Evolutionary conservation across 2,329 filamentous ascomycete species (phyloP).

Genomic region (Chaetomiaceae sp.): DNA sequence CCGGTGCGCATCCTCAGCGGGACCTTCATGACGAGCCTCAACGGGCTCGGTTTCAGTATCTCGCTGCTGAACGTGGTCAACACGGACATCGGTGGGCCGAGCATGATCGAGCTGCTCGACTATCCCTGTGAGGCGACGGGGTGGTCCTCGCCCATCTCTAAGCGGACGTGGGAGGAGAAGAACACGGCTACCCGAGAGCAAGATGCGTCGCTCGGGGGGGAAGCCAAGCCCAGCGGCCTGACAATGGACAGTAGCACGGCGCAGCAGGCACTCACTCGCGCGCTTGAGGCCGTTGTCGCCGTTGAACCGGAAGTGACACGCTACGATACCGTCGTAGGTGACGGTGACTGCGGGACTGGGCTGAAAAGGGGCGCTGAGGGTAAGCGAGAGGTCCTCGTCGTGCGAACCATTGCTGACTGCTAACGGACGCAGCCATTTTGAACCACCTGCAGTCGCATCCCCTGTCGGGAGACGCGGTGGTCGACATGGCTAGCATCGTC

Average conservation of each 20-base stretch:
- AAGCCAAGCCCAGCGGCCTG: constrained; percentile 40
- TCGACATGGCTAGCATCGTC: constrained; percentile 48
- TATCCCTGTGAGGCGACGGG: constrained; percentile 62
- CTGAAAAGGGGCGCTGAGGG: constrained; percentile 81
- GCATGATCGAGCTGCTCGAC: constrained; percentile 65
- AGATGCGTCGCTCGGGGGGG: constrained; percentile 27
- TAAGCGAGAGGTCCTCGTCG: constrained; percentile 27
- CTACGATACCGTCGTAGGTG: constrained; percentile 78
- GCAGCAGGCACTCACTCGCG: constrained; percentile 48
- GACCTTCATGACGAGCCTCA: constrained; percentile 73
- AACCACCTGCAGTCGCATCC: constrained; percentile 41
- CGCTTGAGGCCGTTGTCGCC: constrained; percentile 54
- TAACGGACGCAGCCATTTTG: constrained; percentile 41
- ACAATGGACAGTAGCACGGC: constrained; percentile 47
- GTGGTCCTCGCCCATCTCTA: constrained; percentile 60
- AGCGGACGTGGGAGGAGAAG: constrained; percentile 56
- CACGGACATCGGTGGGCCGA: constrained; percentile 51
- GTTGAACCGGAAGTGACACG: constrained; percentile 66
- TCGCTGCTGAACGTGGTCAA: constrained; percentile 59
- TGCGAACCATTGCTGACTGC: neutral
- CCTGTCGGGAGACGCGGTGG: constrained; percentile 45
- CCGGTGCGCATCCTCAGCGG: constrained; percentile 61
- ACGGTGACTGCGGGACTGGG: constrained; percentile 84
- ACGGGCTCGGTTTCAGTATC: constrained; percentile 70
- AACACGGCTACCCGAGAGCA: constrained; percentile 43